phyloP scores from a whole-genome alignment of 768 basidiomycete species.

The Phanerochaete carnosa region DNA sequence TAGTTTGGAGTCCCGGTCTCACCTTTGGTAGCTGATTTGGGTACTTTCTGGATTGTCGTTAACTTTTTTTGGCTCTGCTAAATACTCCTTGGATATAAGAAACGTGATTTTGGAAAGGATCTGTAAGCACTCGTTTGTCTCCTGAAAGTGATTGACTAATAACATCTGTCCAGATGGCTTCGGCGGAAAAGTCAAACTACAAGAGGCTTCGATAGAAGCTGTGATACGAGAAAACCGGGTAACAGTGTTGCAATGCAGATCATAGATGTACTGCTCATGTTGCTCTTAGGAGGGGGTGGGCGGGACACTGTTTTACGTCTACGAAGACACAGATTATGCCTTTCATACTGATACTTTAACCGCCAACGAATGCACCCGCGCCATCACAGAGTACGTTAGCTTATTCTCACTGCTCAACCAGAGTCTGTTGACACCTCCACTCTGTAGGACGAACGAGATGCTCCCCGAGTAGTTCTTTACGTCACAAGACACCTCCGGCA shows the following conservation, averaged over 20 bases:
- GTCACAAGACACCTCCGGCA: slow-evolving; percentile 9
- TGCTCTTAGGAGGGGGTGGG: slow-evolving; percentile 73
- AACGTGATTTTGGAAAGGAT: slow-evolving; percentile 69
- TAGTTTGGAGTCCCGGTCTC: no score
- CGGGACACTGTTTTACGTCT: slow-evolving; percentile 65
- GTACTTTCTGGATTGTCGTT: no score
- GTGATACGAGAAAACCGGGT: slow-evolving; percentile 76
- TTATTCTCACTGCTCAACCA: not conserved
- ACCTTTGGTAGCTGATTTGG: no score
- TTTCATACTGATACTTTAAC: slow-evolving; percentile 74
- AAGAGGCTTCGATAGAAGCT: slow-evolving; percentile 65
- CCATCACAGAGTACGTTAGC: slow-evolving; percentile 60
- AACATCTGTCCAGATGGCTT: slow-evolving; percentile 47
- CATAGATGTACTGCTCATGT: not conserved
- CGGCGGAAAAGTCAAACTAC: slow-evolving; percentile 80
- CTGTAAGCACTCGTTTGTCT: slow-evolving; percentile 37
- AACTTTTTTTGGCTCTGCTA: no score
- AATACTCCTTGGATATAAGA: slow-evolving; percentile 76
- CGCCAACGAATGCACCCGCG: slow-evolving; percentile 58
- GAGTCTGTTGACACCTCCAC: not conserved
- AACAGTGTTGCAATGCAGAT: not conserved
- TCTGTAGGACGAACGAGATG: slow-evolving; percentile 94
- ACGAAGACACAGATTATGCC: slow-evolving; percentile 49
- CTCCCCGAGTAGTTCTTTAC: slow-evolving; percentile 76
- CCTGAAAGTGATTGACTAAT: not conserved